These are phyloP conservation scores for Stagonosporopsis vannaccii DNA, from an alignment of 2,329 filamentous ascomycete genomes.

Conservation along the genomic window DNA sequence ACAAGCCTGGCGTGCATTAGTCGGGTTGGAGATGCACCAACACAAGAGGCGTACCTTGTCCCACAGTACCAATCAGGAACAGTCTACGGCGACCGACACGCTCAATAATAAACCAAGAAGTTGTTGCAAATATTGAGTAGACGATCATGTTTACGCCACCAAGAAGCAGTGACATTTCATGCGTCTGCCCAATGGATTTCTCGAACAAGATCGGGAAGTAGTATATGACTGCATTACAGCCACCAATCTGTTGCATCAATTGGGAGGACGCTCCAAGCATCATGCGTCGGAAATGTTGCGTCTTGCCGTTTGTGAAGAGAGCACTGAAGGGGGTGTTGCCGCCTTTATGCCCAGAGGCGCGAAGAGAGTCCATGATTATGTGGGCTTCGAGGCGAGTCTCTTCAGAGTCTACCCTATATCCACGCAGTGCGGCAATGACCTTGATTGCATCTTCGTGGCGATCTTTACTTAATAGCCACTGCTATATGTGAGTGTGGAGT, in stretches of 20 bases:
- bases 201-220: conserved; percentile 53
- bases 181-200: conserved; percentile 58
- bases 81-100: conserved; percentile 60
- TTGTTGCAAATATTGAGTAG: conserved; percentile 63
- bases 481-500: neutral
- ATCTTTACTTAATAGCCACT: conserved; percentile 69
- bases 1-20: conserved; percentile 48
- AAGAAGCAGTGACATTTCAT: conserved; percentile 54
- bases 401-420: conserved; percentile 58
- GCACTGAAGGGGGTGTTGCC: conserved; percentile 57
- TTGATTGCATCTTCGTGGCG: conserved; percentile 65
- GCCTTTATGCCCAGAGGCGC: conserved; percentile 50
- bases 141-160: conserved; percentile 63
- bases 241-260: conserved; percentile 41
- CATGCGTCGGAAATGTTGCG: conserved; percentile 71
- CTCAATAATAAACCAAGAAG: conserved; percentile 71
- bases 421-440: conserved; percentile 60
- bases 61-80: conserved; percentile 53
- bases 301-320: conserved; percentile 68
- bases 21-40: no score
- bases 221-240: conserved; percentile 54
- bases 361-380: conserved; percentile 68
- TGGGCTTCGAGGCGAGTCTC: conserved; percentile 68
- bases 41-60: conserved; percentile 51
- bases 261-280: conserved; percentile 64